Conservation (phyloP, 352 stramenopile species). For the Globisporangium nodosum region DNA sequence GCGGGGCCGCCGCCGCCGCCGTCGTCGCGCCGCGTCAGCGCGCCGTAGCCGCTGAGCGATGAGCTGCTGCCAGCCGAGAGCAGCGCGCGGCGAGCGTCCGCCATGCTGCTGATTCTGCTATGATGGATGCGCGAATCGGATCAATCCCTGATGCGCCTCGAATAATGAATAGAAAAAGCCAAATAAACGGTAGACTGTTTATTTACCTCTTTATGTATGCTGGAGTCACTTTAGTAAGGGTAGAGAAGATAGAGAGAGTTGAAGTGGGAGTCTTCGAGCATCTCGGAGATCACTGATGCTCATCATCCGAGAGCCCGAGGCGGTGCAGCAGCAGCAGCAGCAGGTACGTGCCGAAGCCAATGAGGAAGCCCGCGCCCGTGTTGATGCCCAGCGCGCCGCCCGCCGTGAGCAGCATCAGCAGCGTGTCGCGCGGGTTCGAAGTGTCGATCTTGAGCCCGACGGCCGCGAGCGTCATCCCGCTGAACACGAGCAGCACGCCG, state of each 20-base stretch:
- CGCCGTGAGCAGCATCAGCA: slow-evolving; percentile 40
- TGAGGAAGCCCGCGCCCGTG: slow-evolving; percentile 50
- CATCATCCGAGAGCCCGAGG: slow-evolving; percentile 10
- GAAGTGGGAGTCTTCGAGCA: no score
- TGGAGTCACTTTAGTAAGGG: no score
- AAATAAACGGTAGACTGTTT: no score
- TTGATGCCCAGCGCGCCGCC: slow-evolving; percentile 41
- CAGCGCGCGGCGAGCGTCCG: slow-evolving; percentile 8
- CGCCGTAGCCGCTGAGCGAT: slow-evolving; percentile 24
- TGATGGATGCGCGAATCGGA: no score
- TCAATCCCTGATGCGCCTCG: no score
- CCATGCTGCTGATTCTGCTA: background rate
- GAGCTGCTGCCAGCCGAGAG: slow-evolving; percentile 26
- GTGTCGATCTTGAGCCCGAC: slow-evolving; percentile 49
- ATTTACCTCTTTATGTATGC: no score
- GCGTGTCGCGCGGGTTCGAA: slow-evolving; percentile 23
- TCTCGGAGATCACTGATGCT: background rate
- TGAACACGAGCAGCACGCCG: slow-evolving; percentile 57
- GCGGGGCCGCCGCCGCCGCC: slow-evolving; percentile 16
- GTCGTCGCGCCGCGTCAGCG: slow-evolving; percentile 13
- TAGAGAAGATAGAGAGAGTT: no score
- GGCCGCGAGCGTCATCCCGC: slow-evolving; percentile 36
- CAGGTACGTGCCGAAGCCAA: slow-evolving; percentile 31
- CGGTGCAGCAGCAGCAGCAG: slow-evolving; percentile 20
- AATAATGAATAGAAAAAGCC: no score